A percentile compares a stretch with the other conserved stretches of the same genome.
These are phyloP conservation scores for Colletotrichum eremochloae DNA, from an alignment of 2,329 filamentous ascomycete genomes.

Conservation along the genomic window DNA sequence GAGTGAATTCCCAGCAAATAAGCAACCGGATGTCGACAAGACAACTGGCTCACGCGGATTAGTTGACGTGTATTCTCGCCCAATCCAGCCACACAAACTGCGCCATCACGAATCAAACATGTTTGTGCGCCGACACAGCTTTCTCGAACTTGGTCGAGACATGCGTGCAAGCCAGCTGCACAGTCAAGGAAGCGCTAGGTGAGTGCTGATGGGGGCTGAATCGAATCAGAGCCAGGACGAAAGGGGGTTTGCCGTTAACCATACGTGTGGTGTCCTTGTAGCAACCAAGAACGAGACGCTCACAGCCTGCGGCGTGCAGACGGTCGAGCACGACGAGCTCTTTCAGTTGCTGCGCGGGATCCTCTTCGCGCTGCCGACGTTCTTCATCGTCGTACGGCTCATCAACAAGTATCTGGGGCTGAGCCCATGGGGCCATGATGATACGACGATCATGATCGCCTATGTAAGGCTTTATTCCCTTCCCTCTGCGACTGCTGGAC, in stretches of 20 bases:
- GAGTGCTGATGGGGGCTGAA: not conserved
- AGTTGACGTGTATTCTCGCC: conserved; percentile 30
- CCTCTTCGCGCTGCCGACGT: conserved; percentile 23
- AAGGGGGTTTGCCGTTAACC: not conserved
- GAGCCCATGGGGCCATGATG: conserved; percentile 26
- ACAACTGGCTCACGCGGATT: conserved; percentile 1
- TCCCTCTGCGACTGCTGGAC: no score
- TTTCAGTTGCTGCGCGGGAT: conserved; percentile 17
- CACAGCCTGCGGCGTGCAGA: conserved; percentile 28
- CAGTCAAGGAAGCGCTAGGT: conserved; percentile 37
- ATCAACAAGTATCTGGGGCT: conserved; percentile 31
- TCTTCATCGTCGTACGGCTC: conserved; percentile 27
- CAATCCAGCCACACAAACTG: conserved; percentile 31
- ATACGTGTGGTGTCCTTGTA: not conserved
- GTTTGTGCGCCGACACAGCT: conserved; percentile 22
- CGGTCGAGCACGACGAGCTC: not conserved
- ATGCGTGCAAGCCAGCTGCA: conserved; percentile 31
- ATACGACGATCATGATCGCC: conserved; percentile 29
- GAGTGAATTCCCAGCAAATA: not conserved
- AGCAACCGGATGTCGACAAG: no score
- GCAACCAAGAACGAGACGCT: conserved; percentile 24
- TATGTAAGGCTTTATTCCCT: conserved; percentile 19
- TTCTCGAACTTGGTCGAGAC: conserved; percentile 24
- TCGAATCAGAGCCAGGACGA: no score
- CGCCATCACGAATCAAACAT: conserved; percentile 29